Evolutionary conservation across 2,329 filamentous ascomycete species (phyloP).

Genomic region (Colletotrichum limetticola): DNA sequence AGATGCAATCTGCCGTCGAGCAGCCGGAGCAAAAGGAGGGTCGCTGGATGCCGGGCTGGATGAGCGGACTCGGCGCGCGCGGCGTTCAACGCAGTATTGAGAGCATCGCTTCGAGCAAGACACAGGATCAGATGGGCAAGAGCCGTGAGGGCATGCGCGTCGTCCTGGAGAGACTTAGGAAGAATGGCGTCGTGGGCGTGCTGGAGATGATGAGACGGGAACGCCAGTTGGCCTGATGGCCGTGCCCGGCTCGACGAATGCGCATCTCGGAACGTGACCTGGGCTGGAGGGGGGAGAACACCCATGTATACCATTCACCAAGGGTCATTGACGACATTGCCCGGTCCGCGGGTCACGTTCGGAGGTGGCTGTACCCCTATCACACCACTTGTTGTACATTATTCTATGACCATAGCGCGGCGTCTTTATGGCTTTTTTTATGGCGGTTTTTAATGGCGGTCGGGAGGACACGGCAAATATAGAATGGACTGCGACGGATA

Average conservation of each 20-base stretch:
- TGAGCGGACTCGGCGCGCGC: constrained; percentile 71
- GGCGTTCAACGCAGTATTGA: constrained; percentile 85
- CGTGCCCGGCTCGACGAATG: neutral
- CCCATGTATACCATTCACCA: constrained; percentile 28
- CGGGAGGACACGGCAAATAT: constrained; percentile 23
- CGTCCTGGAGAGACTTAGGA: constrained; percentile 76
- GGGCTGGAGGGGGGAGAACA: neutral
- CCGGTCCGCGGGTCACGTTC: constrained; percentile 11
- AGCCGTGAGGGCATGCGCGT: constrained; percentile 86
- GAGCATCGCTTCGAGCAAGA: constrained; percentile 80
- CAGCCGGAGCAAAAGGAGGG: constrained; percentile 51
- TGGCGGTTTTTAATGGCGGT: constrained; percentile 2
- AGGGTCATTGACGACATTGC: constrained; percentile 2
- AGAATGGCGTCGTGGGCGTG: constrained; percentile 67
- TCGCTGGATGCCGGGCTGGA: constrained; percentile 63
- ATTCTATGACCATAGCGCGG: constrained; percentile 47
- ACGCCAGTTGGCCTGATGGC: constrained; percentile 39
- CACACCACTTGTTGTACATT: constrained; percentile 42
- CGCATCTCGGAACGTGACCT: constrained; percentile 17
- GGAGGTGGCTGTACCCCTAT: constrained; percentile 7
- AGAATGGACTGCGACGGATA: constrained; percentile 16
- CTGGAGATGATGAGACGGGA: constrained; percentile 64
- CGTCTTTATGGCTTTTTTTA: constrained; percentile 42
- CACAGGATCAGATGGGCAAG: constrained; percentile 81
- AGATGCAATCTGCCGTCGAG: constrained; percentile 50